Percentiles rank a stretch among this genome's conserved stretches.
Evolutionary conservation across 345 rosid species (phyloP).

Genomic region (Gossypioides kirkii): DNA sequence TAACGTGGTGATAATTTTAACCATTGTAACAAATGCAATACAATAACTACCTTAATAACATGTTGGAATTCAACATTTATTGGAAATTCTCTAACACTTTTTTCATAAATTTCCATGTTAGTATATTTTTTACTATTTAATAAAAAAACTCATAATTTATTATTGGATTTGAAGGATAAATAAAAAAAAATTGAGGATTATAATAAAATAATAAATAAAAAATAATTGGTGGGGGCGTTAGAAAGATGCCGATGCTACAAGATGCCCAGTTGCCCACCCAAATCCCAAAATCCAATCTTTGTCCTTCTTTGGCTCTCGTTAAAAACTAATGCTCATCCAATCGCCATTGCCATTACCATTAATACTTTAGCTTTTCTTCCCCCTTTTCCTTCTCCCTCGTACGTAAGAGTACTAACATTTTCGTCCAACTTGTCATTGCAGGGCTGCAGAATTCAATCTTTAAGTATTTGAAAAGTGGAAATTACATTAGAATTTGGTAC

Average conservation of each 20-base stretch:
- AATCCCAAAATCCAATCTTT: conserved; percentile 1
- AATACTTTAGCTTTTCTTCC: not conserved
- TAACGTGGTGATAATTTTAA: too few species aligned
- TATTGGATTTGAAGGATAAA: too few species aligned
- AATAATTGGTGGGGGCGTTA: not conserved
- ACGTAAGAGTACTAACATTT: not conserved
- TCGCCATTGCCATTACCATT: too few species aligned
- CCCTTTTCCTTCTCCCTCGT: not conserved
- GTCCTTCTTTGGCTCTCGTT: not conserved
- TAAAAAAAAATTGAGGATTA: too few species aligned
- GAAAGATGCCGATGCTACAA: not conserved
- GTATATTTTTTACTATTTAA: too few species aligned
- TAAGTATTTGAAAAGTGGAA: not conserved
- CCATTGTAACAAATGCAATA: too few species aligned
- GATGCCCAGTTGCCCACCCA: not conserved
- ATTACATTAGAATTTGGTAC: not conserved
- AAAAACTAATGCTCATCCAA: not conserved
- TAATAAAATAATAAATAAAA: not conserved
- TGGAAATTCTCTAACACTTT: too few species aligned
- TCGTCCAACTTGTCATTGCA: not conserved
- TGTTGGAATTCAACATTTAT: too few species aligned
- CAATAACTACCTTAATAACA: too few species aligned
- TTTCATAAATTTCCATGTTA: too few species aligned
- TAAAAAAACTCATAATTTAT: too few species aligned
- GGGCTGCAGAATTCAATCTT: not conserved